Conservation (phyloP, 78 protist genomes). For the Dictyostelium discoideum region dicty_2.7 NC_007088.5:606001-606500, state of each 20-base stretch:
- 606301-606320: conserved; percentile 97
- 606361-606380: conserved; percentile 83
- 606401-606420: conserved; percentile 90
- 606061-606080: conserved; percentile 84
- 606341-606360: conserved; percentile 89
- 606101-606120: conserved; percentile 98
- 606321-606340: conserved; percentile 98
- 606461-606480: conserved; percentile 81
- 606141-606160: conserved; percentile 59
- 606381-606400: conserved; percentile 80
- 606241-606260: conserved; percentile 89
- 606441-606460: conserved; percentile 84
- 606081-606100: conserved; percentile 94
- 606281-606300: conserved; percentile 93
- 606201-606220: conserved; percentile 96
- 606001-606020: conserved; percentile 99
- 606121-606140: conserved; percentile 82
- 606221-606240: conserved; percentile 89
- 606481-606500: conserved; percentile 65
- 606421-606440: conserved; percentile 23
- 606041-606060: conserved; percentile 88
- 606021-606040: conserved; percentile 98
- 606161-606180: conserved; percentile 90
- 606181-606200: conserved; percentile 96
- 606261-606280: conserved; percentile 74